Base-by-base conservation (phyloP, 2,329 filamentous ascomycete genomes). In the Exophiala bonariae region DNA sequence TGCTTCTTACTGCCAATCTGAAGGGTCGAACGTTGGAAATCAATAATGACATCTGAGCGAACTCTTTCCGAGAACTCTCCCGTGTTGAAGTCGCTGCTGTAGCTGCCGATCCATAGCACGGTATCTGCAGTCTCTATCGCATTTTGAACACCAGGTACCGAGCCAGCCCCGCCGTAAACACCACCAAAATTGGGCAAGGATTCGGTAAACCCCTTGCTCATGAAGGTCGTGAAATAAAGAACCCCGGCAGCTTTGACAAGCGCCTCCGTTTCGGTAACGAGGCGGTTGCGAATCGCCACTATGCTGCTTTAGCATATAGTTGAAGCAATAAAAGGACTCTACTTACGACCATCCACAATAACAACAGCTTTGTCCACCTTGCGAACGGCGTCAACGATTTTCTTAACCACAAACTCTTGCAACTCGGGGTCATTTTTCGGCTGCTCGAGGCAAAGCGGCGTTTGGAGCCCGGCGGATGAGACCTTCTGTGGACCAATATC, bases 401-500 rank as follows among this genome's bases (percentile, higher is more conserved):
- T 8, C 9, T 31, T 31, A 31, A 31, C 28, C 9, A 31, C 28
- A 31, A 8, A 9, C n/a, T 9, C 28, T 31, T 31, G 28, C 28
- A 31, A 31, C 9, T 31, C n/a, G 28, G 28, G 28, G n/a, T 31
- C 28, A 31, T 31, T 31, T 31, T n/a, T 8, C 28, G 28, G 28
- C 8, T 8, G 28, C 28, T 31, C 28, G n/a, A 31, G n/a, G 28
- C 8, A 9, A 31, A 31, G 28, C 8, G 42, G 43, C 20, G 17
- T 41, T 30, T 37, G 18, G 22, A 52, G 35, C 13, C 20, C 16
- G 4, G 39, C 35, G 13, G 46, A 23, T n/a, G 46, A 34, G 9
- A 53, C 42, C 30, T 42, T 49, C 14, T 16, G 17, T 18, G 19
- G 22, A n/a, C 49, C 50, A 40, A 50, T 42, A 26, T 49, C 41